Evolutionary conservation across 306 rosid genomes (phyloP).

Genomic region (Fagus sylvatica): DNA sequence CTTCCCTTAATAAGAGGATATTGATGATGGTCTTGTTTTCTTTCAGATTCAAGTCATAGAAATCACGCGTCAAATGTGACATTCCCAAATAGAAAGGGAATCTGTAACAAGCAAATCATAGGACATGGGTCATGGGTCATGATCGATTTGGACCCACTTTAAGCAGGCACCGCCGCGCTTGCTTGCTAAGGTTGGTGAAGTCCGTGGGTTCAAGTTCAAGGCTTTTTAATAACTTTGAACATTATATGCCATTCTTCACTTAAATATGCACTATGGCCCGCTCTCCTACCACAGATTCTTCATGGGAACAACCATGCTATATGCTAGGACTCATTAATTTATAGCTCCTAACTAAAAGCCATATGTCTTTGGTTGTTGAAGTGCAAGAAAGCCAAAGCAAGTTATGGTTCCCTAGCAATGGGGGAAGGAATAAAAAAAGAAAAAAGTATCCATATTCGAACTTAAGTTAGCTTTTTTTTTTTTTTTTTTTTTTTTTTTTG

Average conservation of each 20-base stretch:
- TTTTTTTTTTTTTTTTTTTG: too few relatives aligned
- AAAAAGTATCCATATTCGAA: too few relatives aligned
- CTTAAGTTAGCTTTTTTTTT: too few relatives aligned
- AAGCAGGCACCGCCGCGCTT: slow-evolving; percentile 5
- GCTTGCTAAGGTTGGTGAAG: slow-evolving; percentile 3
- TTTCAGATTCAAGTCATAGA: not conserved
- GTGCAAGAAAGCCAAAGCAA: not conserved
- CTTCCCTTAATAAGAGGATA: not conserved
- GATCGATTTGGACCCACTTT: not conserved
- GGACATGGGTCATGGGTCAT: not conserved
- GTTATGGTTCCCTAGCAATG: not conserved
- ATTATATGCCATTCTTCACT: not conserved
- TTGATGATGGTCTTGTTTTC: not conserved
- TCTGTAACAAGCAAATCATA: not conserved
- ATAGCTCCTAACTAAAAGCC: not conserved
- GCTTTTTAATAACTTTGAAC: not conserved
- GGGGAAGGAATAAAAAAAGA: too few relatives aligned
- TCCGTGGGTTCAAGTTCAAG: not conserved
- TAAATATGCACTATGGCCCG: not conserved
- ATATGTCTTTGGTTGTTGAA: not conserved
- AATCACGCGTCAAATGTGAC: slow-evolving; percentile 4
- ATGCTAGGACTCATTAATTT: not conserved
- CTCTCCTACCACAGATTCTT: slow-evolving; percentile 4
- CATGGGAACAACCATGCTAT: not conserved
- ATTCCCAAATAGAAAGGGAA: not conserved